Percentiles rank a stretch among this genome's conserved stretches.
phyloP scores from a whole-genome alignment of 2,329 filamentous ascomycete genomes.

The Aureobasidium pullulans region DNA sequence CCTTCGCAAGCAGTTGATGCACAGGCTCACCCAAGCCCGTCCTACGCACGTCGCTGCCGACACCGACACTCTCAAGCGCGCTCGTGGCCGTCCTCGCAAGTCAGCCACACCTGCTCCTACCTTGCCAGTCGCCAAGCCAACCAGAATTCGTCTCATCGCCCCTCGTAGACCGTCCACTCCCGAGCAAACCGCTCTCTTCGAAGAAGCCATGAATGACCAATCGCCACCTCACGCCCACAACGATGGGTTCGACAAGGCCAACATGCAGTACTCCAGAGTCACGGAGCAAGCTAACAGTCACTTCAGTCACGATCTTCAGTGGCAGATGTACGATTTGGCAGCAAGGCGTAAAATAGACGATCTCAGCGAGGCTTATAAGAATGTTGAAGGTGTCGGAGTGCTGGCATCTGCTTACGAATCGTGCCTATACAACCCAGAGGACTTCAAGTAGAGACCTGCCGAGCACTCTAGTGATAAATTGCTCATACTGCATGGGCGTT shows the following conservation, averaged over 20 bases:
- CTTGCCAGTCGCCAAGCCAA: not conserved
- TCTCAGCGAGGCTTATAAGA: too few species aligned
- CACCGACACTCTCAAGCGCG: not conserved
- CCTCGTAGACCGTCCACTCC: not conserved
- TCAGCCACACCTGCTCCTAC: not conserved
- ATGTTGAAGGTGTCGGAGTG: too few species aligned
- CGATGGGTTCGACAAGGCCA: not conserved
- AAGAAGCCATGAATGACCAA: not conserved
- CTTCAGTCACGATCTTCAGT: too few species aligned
- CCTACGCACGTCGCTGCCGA: not conserved
- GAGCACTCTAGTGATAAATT: too few species aligned
- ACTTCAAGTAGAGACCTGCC: too few species aligned
- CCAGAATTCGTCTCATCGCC: not conserved
- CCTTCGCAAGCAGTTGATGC: not conserved
- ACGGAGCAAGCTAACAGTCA: too few species aligned
- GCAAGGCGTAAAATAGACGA: too few species aligned
- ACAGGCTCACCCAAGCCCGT: not conserved
- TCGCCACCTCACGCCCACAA: not conserved
- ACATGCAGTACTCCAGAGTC: not conserved
- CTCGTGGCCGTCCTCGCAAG: not conserved
- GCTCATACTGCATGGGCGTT: too few species aligned
- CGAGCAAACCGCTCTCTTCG: not conserved
- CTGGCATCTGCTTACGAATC: too few species aligned
- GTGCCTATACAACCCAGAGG: too few species aligned
- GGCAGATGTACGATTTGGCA: too few species aligned